Percentiles rank a stretch among this genome's conserved stretches.
phyloP scores from a whole-genome alignment of 257 asterid genomes.

The Capsicum rhomboideum region DNA sequence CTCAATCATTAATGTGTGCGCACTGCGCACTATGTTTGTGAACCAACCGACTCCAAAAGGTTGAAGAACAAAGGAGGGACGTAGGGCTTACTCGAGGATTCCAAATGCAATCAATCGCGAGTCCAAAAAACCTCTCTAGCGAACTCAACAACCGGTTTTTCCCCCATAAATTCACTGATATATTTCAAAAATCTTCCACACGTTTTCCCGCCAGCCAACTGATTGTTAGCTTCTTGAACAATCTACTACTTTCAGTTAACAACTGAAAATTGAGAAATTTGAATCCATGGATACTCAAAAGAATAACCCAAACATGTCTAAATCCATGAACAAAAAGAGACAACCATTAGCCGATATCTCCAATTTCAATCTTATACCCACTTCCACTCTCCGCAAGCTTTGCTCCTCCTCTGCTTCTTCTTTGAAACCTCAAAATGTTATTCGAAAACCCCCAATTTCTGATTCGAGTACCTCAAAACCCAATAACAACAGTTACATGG shows the following conservation, averaged over 20 bases:
- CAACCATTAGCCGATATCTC: slow-evolving; percentile 44
- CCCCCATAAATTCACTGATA: not conserved
- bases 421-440: not conserved
- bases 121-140: not conserved
- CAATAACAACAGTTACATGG: slow-evolving; percentile 1
- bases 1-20: not conserved
- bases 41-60: not conserved
- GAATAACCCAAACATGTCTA: not conserved
- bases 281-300: not conserved
- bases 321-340: slow-evolving; percentile 5
- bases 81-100: not conserved
- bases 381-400: slow-evolving; percentile 37
- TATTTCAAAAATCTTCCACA: not conserved
- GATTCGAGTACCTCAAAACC: slow-evolving; percentile 3
- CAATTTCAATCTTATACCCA: slow-evolving; percentile 37
- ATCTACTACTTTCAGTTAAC: not conserved
- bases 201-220: slow-evolving; percentile 2
- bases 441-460: slow-evolving; percentile 23
- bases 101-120: too few species aligned
- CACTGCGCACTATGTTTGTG: not conserved
- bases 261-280: too few species aligned
- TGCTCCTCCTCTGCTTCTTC: slow-evolving; percentile 2
- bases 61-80: not conserved
- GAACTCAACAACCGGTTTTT: not conserved
- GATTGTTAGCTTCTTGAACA: not conserved